phyloP scores from a whole-genome alignment of 352 stramenopile species.

The Blastocystis sp. region DNA sequence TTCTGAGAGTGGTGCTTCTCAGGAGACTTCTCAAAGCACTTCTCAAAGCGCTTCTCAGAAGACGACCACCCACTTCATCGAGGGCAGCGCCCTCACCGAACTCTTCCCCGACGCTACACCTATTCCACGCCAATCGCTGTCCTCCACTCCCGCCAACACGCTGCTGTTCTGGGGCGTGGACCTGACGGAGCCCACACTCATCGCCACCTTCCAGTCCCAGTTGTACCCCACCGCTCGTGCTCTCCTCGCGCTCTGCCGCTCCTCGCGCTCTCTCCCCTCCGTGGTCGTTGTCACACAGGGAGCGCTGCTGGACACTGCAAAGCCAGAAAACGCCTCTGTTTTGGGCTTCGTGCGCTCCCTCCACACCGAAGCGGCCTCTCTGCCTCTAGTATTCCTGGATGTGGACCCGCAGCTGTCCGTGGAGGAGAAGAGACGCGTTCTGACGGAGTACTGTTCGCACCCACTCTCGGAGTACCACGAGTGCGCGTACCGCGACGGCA shows the following conservation, averaged over 20 bases:
- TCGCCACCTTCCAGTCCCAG: neutral
- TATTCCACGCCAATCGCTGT: neutral
- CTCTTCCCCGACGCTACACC: neutral
- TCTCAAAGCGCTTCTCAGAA: too few relatives aligned
- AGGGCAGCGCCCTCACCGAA: neutral
- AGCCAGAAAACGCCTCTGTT: constrained; percentile 39
- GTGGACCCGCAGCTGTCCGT: neutral
- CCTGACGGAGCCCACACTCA: neutral
- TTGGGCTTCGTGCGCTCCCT: constrained; percentile 36
- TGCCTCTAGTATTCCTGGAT: constrained; percentile 14
- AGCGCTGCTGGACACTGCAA: neutral
- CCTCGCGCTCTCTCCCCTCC: neutral
- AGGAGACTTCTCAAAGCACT: too few relatives aligned
- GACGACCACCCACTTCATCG: neutral
- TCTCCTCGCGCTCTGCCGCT: neutral
- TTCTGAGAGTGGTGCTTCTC: too few relatives aligned
- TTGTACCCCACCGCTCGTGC: constrained; percentile 16
- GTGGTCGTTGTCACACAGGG: constrained; percentile 36
- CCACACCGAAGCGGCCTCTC: constrained; percentile 29
- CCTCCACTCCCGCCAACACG: neutral
- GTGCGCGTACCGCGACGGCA: neutral
- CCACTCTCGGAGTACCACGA: constrained; percentile 13
- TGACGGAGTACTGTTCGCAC: neutral
- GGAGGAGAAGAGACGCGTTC: neutral
- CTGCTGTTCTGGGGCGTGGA: neutral